phyloP scores from a whole-genome alignment of 192 early-diverging fungal genomes.

The Coemansia sp. region DNA sequence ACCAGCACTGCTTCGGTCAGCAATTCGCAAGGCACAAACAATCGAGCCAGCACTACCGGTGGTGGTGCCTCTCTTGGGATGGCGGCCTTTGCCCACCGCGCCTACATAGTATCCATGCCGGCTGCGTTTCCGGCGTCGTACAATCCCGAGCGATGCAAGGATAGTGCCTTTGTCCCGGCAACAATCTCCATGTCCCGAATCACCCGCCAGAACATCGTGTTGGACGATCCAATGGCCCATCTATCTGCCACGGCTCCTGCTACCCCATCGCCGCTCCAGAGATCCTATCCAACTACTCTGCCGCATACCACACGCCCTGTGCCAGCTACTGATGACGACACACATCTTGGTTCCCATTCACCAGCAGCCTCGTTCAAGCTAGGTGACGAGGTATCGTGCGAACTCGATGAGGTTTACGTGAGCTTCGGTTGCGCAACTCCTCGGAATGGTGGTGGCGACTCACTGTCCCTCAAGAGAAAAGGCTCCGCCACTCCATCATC shows the following conservation, averaged over 20 bases:
- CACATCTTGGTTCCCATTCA: too few species aligned
- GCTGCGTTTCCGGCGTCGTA: slow-evolving; percentile 25
- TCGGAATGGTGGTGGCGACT: too few species aligned
- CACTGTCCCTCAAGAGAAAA: neutral
- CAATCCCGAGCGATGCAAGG: neutral
- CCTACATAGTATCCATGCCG: slow-evolving; percentile 36
- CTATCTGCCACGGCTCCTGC: neutral
- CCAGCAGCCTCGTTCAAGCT: neutral
- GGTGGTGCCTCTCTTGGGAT: neutral
- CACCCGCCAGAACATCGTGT: neutral
- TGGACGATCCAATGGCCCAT: neutral
- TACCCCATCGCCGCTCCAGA: neutral
- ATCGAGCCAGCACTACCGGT: slow-evolving; percentile 2
- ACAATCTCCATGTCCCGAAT: slow-evolving; percentile 27
- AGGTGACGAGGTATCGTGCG: slow-evolving; percentile 14
- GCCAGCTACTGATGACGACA: neutral
- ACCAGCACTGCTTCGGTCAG: slow-evolving; percentile 7
- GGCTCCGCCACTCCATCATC: too few species aligned
- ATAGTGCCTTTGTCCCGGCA: slow-evolving; percentile 28
- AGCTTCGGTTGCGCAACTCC: slow-evolving; percentile 9
- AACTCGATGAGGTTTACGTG: slow-evolving; percentile 33
- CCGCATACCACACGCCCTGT: neutral
- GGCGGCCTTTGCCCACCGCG: slow-evolving; percentile 40
- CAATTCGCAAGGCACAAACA: neutral
- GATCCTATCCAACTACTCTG: neutral